phyloP scores from a whole-genome alignment of 192 early-diverging fungal genomes.

The Chytriomyces confervae region DNA sequence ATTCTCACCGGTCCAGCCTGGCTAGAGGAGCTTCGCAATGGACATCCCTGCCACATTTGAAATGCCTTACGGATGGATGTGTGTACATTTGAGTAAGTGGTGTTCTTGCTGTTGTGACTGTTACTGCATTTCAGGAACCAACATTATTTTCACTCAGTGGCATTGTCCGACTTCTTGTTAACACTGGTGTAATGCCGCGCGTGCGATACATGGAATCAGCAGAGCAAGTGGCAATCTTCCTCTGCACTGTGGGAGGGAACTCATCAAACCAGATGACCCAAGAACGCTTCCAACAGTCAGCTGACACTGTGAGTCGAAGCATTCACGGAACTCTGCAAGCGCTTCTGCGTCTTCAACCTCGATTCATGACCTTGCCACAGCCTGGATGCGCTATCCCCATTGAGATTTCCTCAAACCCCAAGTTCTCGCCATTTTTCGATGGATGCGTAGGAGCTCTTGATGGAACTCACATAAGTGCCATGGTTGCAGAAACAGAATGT shows the following conservation, averaged over 20 bases:
- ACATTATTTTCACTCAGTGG: neutral
- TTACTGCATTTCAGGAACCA: neutral
- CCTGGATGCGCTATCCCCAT: neutral
- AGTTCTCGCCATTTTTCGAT: neutral
- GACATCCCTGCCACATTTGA: neutral
- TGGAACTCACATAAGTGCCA: constrained; percentile 24
- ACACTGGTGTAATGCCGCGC: neutral
- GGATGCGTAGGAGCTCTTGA: constrained; percentile 24
- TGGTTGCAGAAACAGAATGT: neutral
- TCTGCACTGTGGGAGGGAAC: constrained; percentile 12
- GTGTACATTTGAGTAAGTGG: constrained; percentile 1
- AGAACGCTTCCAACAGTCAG: constrained; percentile 19
- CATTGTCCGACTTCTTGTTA: neutral
- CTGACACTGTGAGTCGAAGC: neutral
- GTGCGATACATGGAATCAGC: neutral
- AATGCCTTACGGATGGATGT: neutral
- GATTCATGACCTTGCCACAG: constrained; percentile 4
- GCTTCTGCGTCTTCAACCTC: neutral
- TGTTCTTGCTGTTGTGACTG: too few relatives aligned
- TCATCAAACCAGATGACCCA: neutral
- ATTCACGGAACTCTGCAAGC: constrained; percentile 9
- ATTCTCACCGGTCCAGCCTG: constrained; percentile 2
- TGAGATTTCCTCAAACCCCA: neutral
- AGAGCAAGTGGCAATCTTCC: constrained; percentile 23
- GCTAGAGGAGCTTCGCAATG: neutral